Base-by-base conservation (phyloP, 2,329 filamentous ascomycete species). In the Fusarium sp. region DNA sequence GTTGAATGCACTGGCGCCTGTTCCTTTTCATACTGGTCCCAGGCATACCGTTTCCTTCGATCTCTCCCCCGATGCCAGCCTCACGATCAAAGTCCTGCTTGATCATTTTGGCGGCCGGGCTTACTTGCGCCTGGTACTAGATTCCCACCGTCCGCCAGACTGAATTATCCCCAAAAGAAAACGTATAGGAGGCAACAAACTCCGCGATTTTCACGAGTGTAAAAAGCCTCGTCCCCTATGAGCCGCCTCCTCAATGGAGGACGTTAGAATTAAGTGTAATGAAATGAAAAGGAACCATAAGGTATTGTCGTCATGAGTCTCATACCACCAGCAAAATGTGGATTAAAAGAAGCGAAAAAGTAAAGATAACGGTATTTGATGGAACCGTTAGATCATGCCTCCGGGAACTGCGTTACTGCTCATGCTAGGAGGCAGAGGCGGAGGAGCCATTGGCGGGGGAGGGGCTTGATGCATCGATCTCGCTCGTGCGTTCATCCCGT, bases 351-450 rank as follows among this genome's bases (percentile, higher is more conserved):
- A 65, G 46, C 48, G 56, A 71, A 61, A 45, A 26, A 53, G 33
- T 66, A 53, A 55, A 52, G 35, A 33, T 43, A 56, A 64, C 51
- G 37, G 48, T 47, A 17, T 52, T 17, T 55, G 11, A 30, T 57
- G 41, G 33, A 43, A 45, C 41, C 32, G 61, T 78, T 71, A 84
- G 61, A 84, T 83, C 82, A 84, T 82, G 50, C 82, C 83, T 22
- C 82, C 82, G 0, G 82, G 79, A 61, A 80, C 59, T 54, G 65
- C 75, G 54, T 75, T 74, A 47, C 68, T 73, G n/a, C 75, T 67
- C 47, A 78, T 71, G 55, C 67, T 71, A 44, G 69, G 56, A 53
- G 73, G 75, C 64, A 74, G 47, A 39, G 71, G 76, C 19, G 71
- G 75, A 41, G 67, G 76, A 26, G 53, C 69, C 33, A 71, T 65